Base-by-base conservation (phyloP, 2,329 filamentous ascomycete genomes). In the Aspergillus pseudoviridinutans region DNA sequence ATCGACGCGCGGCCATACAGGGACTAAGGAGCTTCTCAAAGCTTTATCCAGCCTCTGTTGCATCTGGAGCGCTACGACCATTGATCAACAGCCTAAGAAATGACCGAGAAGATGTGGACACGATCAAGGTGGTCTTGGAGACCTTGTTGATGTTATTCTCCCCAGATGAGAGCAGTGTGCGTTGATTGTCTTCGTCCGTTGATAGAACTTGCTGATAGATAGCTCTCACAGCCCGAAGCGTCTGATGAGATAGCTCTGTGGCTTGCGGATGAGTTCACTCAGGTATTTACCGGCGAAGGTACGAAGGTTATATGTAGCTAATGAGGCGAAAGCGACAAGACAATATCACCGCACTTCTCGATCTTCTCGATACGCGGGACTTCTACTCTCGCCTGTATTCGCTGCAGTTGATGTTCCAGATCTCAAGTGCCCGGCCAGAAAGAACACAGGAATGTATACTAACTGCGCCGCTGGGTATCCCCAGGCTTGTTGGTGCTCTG, bases 191-290 rank as follows among this genome's bases (percentile, higher is more conserved):
- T 53, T 61, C 10, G 50, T 54, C 53, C 52, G n/a, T 14, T 47
- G 29, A 25, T 44, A 53, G 49, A 25, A 47, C 51, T 49, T 64
- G 55, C 69, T 74, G 60, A 73, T 56, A 49, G 46, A 51, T 24
- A 38, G 47, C 60, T 27, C 61, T 27, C 61, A 81, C 70, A 95
- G 91, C 80, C 91, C 32, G 93, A 97, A 82, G 91, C 93, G 54
- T 96, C 93, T 14, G 93, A 97, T 63, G 94, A 99, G 76, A 95
- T 99, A 66, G 89, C 89, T 20, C 80, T 97, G 28, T 99, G 94
- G 92, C 82, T 99, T 58, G 94, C 94, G 54, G 94, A 99, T 76
- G 93, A 97, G 75, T 99, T 99, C 73, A 97, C 94, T 35, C 92
- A 96, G 81, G 85, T 87, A 79, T 63, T 76, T 9, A 53, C 69